phyloP scores from a whole-genome alignment of 1,139 yeast genomes.

The Candida labiduridarum region DNA sequence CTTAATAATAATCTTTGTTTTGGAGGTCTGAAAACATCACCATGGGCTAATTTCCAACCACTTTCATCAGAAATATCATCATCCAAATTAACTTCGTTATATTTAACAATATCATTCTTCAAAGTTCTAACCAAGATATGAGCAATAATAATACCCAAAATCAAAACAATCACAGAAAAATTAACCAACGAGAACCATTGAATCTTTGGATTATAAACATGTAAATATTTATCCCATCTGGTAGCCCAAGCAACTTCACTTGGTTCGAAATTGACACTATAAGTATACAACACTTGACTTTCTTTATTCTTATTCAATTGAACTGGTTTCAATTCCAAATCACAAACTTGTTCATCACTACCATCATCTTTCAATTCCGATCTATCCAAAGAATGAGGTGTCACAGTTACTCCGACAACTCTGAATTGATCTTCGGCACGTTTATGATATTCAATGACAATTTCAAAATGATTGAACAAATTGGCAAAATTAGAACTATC shows the following conservation, averaged over 20 bases:
- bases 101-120: slow-evolving; percentile 81
- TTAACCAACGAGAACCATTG: slow-evolving; percentile 94
- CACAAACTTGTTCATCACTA: slow-evolving; percentile 37
- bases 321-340: slow-evolving; percentile 31
- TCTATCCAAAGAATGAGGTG: slow-evolving; percentile 66
- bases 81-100: slow-evolving; percentile 86
- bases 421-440: slow-evolving; percentile 71
- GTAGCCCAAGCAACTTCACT: slow-evolving; percentile 93
- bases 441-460: slow-evolving; percentile 78
- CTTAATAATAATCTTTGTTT: slow-evolving; percentile 69
- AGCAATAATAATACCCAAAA: slow-evolving; percentile 76
- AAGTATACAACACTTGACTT: slow-evolving; percentile 39
- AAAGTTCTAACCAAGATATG: slow-evolving; percentile 81
- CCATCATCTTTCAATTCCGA: slow-evolving; percentile 25
- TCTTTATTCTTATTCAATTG: slow-evolving; percentile 33
- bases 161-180: slow-evolving; percentile 77
- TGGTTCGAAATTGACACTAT: slow-evolving; percentile 59
- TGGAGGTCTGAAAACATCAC: slow-evolving; percentile 93
- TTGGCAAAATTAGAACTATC: slow-evolving; percentile 54
- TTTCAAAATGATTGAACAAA: slow-evolving; percentile 79
- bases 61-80: slow-evolving; percentile 90
- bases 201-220: slow-evolving; percentile 86
- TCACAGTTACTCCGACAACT: slow-evolving; percentile 87
- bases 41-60: slow-evolving; percentile 97
- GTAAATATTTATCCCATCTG: slow-evolving; percentile 96